Conservation (phyloP, 257 asterid genomes). For the Capsicum pubescens region DNA sequence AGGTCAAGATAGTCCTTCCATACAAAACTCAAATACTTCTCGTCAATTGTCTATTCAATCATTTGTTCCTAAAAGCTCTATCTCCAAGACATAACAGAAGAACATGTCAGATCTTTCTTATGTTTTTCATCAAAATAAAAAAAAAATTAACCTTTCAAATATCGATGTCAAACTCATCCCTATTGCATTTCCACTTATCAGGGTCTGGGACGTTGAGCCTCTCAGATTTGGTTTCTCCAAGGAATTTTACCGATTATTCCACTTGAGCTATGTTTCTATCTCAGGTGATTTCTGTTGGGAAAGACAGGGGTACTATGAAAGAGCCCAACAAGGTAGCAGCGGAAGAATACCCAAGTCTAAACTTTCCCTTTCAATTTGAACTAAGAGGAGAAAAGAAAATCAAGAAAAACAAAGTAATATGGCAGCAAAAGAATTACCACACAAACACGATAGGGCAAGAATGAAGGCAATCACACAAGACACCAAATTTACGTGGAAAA, state of each 20-base stretch:
- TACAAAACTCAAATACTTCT: not conserved
- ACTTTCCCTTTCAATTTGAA: too few relatives aligned
- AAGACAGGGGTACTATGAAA: too few relatives aligned
- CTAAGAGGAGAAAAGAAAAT: too few relatives aligned
- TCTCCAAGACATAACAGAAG: not conserved
- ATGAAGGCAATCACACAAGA: too few relatives aligned
- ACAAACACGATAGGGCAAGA: too few relatives aligned
- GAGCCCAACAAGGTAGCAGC: too few relatives aligned
- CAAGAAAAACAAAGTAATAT: too few relatives aligned
- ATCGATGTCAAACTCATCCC: not conserved
- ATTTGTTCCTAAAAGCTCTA: not conserved
- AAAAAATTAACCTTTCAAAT: not conserved
- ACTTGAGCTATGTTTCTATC: slow-evolving; percentile 13
- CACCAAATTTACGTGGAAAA: too few relatives aligned
- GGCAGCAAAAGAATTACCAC: too few relatives aligned
- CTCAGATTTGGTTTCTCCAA: not conserved
- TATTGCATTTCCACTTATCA: not conserved
- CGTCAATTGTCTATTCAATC: not conserved
- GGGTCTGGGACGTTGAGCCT: not conserved
- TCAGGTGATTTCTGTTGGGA: not conserved
- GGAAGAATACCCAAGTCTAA: too few relatives aligned
- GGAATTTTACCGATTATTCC: not conserved
- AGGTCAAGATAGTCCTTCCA: not conserved
- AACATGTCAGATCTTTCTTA: slow-evolving; percentile 6
- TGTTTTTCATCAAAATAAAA: not conserved